Evolutionary conservation across 345 rosid genomes (phyloP), one percentile per base, ranked within the genome.

Genomic region (Litchi chinensis): DNA sequence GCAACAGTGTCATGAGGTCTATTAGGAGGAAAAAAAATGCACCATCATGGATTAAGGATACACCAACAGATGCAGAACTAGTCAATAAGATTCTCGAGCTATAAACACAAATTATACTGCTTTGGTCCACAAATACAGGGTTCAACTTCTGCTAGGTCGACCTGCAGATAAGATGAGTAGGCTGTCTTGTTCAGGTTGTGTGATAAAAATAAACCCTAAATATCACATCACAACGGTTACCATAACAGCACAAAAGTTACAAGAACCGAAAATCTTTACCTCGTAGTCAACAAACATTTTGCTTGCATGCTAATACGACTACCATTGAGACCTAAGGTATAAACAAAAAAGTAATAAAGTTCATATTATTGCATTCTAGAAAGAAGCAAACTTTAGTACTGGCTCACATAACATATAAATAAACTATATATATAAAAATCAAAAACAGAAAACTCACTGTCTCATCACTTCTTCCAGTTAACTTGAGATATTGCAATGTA

Each of bases 111-210:
- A 40, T 62, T 80, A 68, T 71, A 93, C 98, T 98, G 81, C 84
- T 95, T 93, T 76, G 98, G 98, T 68, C 98, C 98, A 76, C 97
- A 92, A 59, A 93, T 54, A 85, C 95, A 93, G 37, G 98, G 97
- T 81, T 88, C 98, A 52, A 95, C 97, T 26, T 91, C 92, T 6
- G 84, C 88, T 28, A 93, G 89, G 77, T 93, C 89, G 82, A 95
- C 71, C 48, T 93, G 91, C 67, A 95, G 80, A 84, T 87, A 92
- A 46, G 98, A 95, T 76, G 98, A 81, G 81, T 92, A 93, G 60
- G 80, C 81, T 90, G 74, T 93, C 95, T 84, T 82, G 89, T 78
- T 88, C 92, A 18, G 94, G 95, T 98, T 95, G 91, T 46, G 74
- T 64, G 56, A 62, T 28, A 8, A 76, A 81, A 77, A 39, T 37